A percentile compares a stretch with the other conserved stretches of the same genome.
phyloP scores from a whole-genome alignment of 2,329 filamentous ascomycete genomes.

The Fusarium sp. region DNA sequence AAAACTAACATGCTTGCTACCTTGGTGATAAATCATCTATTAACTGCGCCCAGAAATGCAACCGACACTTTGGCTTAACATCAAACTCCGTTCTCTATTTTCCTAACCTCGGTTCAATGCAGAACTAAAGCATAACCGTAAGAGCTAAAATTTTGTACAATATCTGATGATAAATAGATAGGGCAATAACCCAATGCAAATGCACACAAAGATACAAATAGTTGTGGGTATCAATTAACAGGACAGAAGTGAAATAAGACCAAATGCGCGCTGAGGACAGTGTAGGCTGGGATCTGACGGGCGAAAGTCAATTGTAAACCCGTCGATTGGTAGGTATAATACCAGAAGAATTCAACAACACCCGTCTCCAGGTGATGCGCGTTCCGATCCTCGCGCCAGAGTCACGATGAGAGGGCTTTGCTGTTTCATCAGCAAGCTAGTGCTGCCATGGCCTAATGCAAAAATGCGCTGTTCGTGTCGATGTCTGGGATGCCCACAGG shows the following conservation, averaged over 20 bases:
- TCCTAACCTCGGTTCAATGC: slow-evolving; percentile 17
- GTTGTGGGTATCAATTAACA: slow-evolving; percentile 44
- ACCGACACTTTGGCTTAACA: background rate
- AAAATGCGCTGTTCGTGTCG: slow-evolving; percentile 3
- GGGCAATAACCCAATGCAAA: slow-evolving; percentile 9
- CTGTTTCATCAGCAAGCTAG: slow-evolving; percentile 2
- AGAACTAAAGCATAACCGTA: slow-evolving; percentile 16
- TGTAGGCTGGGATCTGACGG: background rate
- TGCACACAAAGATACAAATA: slow-evolving; percentile 21
- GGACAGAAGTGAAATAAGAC: slow-evolving; percentile 37
- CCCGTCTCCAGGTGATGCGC: background rate
- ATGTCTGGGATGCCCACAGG: slow-evolving; percentile 32
- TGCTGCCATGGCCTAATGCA: slow-evolving; percentile 6
- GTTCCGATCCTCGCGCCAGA: background rate
- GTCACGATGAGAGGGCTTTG: background rate
- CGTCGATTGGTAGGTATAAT: background rate
- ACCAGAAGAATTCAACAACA: background rate
- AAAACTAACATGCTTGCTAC: slow-evolving; percentile 18
- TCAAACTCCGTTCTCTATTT: slow-evolving; percentile 27
- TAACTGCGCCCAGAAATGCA: slow-evolving; percentile 17
- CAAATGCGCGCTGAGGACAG: background rate
- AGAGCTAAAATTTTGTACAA: slow-evolving; percentile 15
- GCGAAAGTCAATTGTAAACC: background rate
- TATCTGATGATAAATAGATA: slow-evolving; percentile 13
- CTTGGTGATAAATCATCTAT: slow-evolving; percentile 22